phyloP scores from a whole-genome alignment of 1,139 yeast genomes.

The Pichia sp. region DNA sequence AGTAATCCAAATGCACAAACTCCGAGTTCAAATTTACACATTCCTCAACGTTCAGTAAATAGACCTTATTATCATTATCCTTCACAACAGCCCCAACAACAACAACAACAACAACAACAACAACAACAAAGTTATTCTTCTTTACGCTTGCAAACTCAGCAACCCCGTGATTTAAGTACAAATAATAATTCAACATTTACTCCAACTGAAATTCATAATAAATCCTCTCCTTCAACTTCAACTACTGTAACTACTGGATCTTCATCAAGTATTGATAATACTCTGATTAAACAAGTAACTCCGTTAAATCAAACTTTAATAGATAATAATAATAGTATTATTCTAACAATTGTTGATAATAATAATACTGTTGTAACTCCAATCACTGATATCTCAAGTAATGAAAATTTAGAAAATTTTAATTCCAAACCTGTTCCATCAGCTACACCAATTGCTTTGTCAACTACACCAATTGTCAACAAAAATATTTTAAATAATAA shows the following conservation, averaged over 20 bases:
- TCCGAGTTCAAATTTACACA: neutral
- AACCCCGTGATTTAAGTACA: no score
- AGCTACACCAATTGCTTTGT: neutral
- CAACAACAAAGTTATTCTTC: no score
- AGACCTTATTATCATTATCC: no score
- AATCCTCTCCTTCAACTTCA: neutral
- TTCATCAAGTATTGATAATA: neutral
- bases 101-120: no score
- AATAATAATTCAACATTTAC: no score
- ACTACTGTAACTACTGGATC: no score
- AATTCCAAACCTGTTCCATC: neutral
- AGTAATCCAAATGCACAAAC: neutral
- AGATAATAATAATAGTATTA: no score
- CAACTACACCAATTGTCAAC: conserved; percentile 1
- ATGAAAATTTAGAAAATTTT: conserved; percentile 1
- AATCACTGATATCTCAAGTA: conserved; percentile 2
- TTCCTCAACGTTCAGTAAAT: neutral
- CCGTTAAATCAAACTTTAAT: no score
- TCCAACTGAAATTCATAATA: no score
- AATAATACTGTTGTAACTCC: neutral
- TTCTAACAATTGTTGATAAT: neutral
- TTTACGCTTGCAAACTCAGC: no score
- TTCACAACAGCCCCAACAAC: no score
- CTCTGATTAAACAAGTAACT: neutral
- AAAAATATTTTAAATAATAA: no score